phyloP scores from a whole-genome alignment of 352 stramenopile species.

The Albugo candida region DNA sequence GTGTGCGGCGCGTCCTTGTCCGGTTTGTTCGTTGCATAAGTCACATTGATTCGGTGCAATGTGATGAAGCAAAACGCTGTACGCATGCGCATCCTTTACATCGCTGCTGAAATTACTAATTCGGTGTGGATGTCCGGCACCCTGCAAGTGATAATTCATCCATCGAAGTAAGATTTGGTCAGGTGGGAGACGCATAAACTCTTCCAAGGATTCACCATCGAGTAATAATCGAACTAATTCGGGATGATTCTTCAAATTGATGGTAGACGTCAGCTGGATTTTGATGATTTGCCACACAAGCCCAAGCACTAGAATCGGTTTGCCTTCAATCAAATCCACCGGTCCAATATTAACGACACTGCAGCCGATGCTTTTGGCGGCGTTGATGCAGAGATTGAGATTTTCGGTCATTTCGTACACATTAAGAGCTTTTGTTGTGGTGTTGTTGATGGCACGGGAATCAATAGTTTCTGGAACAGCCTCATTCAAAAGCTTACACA shows the following conservation, averaged over 20 bases:
- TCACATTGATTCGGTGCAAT: conserved; percentile 64
- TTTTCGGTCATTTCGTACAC: conserved; percentile 81
- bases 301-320: conserved; percentile 79
- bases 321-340: conserved; percentile 59
- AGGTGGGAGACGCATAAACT: conserved; percentile 79
- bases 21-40: conserved; percentile 24
- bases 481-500: conserved; percentile 86
- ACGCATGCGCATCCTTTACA: conserved; percentile 68
- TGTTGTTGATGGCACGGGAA: conserved; percentile 72
- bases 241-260: conserved; percentile 85
- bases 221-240: conserved; percentile 75
- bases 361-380: conserved; percentile 84
- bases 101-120: conserved; percentile 68
- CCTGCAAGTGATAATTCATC: conserved; percentile 87
- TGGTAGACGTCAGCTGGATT: conserved; percentile 82
- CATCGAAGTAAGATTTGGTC: conserved; percentile 85
- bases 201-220: conserved; percentile 74
- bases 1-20: conserved; percentile 44
- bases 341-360: conserved; percentile 87
- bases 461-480: conserved; percentile 86
- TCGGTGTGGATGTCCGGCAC: conserved; percentile 40
- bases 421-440: conserved; percentile 55
- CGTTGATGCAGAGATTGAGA: conserved; percentile 87
- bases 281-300: conserved; percentile 90
- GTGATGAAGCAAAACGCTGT: conserved; percentile 76